Percentiles rank a stretch among this genome's conserved stretches.
These are phyloP conservation scores for Backusella tarrabulga DNA, from an alignment of 192 early-diverging fungal genomes.

Conservation along the genomic window DNA sequence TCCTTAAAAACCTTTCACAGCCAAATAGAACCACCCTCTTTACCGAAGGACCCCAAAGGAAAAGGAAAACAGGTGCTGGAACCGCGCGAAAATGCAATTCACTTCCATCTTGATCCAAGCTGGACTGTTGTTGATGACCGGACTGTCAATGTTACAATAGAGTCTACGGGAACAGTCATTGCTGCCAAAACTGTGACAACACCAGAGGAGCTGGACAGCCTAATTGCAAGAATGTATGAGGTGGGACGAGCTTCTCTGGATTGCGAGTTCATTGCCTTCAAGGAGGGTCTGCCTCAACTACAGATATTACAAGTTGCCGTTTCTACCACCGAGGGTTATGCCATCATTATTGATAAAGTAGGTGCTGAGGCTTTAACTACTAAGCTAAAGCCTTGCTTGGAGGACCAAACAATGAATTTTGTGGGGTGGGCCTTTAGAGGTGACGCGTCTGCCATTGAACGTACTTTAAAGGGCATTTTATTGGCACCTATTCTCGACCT, in stretches of 20 bases:
- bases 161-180: not conserved
- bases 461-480: not conserved
- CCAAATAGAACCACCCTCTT: not conserved
- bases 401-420: not conserved
- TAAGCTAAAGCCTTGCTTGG: slow-evolving; percentile 3
- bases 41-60: not conserved
- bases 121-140: not conserved
- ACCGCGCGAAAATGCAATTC: not conserved
- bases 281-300: slow-evolving; percentile 21
- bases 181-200: not conserved
- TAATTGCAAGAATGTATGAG: not conserved
- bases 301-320: slow-evolving; percentile 31
- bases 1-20: not conserved
- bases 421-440: slow-evolving; percentile 31
- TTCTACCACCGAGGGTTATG: slow-evolving; percentile 21
- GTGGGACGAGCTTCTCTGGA: slow-evolving; percentile 4
- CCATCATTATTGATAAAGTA: slow-evolving; percentile 20
- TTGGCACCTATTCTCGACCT: slow-evolving; percentile 25
- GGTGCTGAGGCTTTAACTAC: not conserved
- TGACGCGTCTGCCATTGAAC: slow-evolving; percentile 33
- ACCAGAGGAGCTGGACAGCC: not conserved
- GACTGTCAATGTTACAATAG: not conserved
- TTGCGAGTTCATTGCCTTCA: slow-evolving; percentile 32
- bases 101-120: not conserved
- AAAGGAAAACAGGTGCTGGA: not conserved